Conservation (phyloP, 2,329 filamentous ascomycete species). For the Alternaria metachromatica region DNA sequence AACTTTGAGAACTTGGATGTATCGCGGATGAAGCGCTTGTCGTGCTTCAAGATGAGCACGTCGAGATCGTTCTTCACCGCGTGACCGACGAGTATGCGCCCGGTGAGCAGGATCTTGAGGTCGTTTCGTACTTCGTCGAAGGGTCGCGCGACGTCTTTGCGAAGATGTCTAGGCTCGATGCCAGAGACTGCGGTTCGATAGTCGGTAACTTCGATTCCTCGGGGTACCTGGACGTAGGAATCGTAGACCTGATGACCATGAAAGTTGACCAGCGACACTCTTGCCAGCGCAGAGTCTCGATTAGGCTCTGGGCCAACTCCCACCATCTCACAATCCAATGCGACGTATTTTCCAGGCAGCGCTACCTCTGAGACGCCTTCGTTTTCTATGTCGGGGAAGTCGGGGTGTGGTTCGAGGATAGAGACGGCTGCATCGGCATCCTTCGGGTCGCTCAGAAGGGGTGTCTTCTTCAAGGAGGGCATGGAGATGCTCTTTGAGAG, state of each 20-base stretch:
- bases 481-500: slow-evolving; percentile 44
- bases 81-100: slow-evolving; percentile 80
- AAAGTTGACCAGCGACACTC: slow-evolving; percentile 91
- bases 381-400: slow-evolving; percentile 52
- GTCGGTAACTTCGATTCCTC: slow-evolving; percentile 79
- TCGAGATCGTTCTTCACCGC: slow-evolving; percentile 79
- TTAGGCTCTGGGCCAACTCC: slow-evolving; percentile 72
- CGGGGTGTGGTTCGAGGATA: slow-evolving; percentile 53
- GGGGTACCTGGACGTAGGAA: slow-evolving; percentile 76
- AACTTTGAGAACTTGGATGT: slow-evolving; percentile 81
- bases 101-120: slow-evolving; percentile 72
- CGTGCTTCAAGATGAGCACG: slow-evolving; percentile 79
- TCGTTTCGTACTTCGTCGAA: slow-evolving; percentile 80
- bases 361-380: slow-evolving; percentile 58
- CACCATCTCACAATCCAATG: slow-evolving; percentile 98
- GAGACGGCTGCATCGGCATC: slow-evolving; percentile 63
- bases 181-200: slow-evolving; percentile 90
- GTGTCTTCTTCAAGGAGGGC: slow-evolving; percentile 48
- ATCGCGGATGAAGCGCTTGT: slow-evolving; percentile 79
- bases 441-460: slow-evolving; percentile 59
- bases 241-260: slow-evolving; percentile 94
- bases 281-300: slow-evolving; percentile 77
- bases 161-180: slow-evolving; percentile 76
- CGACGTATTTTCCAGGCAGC: slow-evolving; percentile 86
- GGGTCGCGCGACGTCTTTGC: slow-evolving; percentile 50